A percentile compares a stretch with the other conserved stretches of the same genome.
Evolutionary conservation across 2,329 filamentous ascomycete genomes (phyloP).

Genomic region (Botryotinia globosa): DNA sequence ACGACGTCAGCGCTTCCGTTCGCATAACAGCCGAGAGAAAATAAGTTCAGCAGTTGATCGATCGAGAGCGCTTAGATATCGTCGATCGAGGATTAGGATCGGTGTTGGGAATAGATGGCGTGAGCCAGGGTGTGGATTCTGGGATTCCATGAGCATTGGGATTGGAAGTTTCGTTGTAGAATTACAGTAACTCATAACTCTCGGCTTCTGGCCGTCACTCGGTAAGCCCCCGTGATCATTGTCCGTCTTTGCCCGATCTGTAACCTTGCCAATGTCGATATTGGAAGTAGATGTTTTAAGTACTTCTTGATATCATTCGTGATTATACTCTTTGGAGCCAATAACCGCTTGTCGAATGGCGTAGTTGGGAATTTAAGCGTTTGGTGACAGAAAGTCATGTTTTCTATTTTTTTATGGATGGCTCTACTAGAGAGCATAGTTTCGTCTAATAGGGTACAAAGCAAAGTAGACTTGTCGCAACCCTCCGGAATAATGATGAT

Average conservation of each 20-base stretch:
- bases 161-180: background rate
- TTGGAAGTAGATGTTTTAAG: background rate
- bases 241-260: background rate
- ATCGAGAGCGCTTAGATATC: background rate
- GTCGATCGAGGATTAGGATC: background rate
- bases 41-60: fast-evolving
- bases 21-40: background rate
- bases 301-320: background rate
- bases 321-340: background rate
- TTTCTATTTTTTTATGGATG: background rate
- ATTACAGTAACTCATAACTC: background rate
- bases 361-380: background rate
- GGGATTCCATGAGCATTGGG: background rate
- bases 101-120: background rate
- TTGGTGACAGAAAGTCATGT: background rate
- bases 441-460: background rate
- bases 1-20: background rate
- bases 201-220: background rate
- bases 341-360: background rate
- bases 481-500: fast-evolving
- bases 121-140: background rate
- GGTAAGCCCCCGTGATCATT: background rate
- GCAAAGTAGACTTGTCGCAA: background rate
- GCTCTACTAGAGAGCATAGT: background rate
- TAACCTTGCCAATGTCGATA: background rate